A percentile compares a stretch with the other conserved stretches of the same genome.
These are phyloP conservation scores for Spergularia marina DNA, from an alignment of 148 eudicot species.

Conservation along the genomic window DNA sequence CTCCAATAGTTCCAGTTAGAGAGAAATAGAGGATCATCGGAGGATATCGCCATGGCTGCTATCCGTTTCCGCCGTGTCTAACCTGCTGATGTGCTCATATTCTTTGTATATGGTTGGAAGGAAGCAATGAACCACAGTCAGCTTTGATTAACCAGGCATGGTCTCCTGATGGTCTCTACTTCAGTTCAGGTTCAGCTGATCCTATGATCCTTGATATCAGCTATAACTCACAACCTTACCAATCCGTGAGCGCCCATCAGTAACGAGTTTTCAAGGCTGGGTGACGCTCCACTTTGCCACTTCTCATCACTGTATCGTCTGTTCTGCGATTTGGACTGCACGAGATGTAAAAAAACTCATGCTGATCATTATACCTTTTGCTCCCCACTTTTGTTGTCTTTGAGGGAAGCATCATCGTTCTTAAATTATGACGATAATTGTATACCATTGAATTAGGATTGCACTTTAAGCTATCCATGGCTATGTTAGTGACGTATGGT, in stretches of 20 bases:
- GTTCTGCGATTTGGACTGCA: constrained; percentile 82
- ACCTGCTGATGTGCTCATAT: not conserved
- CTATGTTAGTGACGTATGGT: no score
- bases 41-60: no score
- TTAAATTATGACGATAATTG: not conserved
- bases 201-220: constrained; percentile 87
- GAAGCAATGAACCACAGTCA: constrained; percentile 91
- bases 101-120: constrained; percentile 85
- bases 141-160: constrained; percentile 95
- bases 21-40: no score
- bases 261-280: constrained; percentile 89
- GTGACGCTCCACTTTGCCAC: constrained; percentile 73
- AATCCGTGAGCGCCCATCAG: constrained; percentile 77
- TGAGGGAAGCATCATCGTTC: not conserved
- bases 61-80: no score
- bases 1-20: no score
- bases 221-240: constrained; percentile 77
- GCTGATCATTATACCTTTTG: not conserved
- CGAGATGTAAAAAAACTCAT: constrained; percentile 41
- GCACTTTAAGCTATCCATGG: no score
- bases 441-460: not conserved
- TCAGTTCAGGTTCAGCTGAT: constrained; percentile 89
- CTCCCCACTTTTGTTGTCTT: not conserved
- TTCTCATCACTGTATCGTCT: constrained; percentile 83
- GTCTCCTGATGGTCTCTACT: constrained; percentile 92